phyloP scores from a whole-genome alignment of 371 early-diverging fungal genomes.

The Apophysomyces variabilis region DNA sequence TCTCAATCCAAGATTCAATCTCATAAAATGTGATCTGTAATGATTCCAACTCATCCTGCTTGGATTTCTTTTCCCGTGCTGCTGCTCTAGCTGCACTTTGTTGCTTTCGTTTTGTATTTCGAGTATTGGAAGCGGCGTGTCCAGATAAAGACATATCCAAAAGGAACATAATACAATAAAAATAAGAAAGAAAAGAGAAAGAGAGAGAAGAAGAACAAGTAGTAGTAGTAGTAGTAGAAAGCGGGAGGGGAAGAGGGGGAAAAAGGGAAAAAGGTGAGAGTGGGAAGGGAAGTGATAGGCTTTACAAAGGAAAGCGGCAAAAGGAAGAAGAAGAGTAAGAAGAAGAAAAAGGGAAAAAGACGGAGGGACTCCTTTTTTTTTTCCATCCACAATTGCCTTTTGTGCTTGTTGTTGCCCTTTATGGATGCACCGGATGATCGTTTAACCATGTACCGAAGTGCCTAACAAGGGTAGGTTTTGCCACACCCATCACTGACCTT shows the following conservation, averaged over 20 bases:
- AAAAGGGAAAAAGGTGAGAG: neutral
- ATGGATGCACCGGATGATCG: neutral
- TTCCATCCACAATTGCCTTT: conserved; percentile 2
- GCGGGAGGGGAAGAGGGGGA: neutral
- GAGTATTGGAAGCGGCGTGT: neutral
- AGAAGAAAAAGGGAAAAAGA: conserved; percentile 7
- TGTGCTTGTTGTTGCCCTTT: conserved; percentile 6
- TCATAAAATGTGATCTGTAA: conserved; percentile 49
- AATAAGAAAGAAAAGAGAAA: conserved; percentile 4
- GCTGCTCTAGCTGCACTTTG: conserved; percentile 29
- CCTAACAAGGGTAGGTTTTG: neutral
- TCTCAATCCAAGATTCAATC: conserved; percentile 49
- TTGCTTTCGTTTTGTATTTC: conserved; percentile 2
- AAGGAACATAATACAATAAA: conserved; percentile 5
- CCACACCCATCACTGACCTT: too few relatives aligned
- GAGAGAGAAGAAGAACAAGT: neutral
- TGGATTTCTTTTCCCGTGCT: conserved; percentile 28
- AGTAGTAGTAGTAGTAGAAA: too few relatives aligned
- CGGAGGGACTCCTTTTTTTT: neutral
- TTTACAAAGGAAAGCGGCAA: too few relatives aligned
- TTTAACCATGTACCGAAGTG: neutral
- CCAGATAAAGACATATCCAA: neutral
- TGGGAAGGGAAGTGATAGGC: too few relatives aligned
- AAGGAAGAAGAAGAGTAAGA: neutral
- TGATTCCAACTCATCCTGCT: conserved; percentile 41